phyloP scores from a whole-genome alignment of 2,329 filamentous ascomycete species.

The Diplodia intermedia region DNA sequence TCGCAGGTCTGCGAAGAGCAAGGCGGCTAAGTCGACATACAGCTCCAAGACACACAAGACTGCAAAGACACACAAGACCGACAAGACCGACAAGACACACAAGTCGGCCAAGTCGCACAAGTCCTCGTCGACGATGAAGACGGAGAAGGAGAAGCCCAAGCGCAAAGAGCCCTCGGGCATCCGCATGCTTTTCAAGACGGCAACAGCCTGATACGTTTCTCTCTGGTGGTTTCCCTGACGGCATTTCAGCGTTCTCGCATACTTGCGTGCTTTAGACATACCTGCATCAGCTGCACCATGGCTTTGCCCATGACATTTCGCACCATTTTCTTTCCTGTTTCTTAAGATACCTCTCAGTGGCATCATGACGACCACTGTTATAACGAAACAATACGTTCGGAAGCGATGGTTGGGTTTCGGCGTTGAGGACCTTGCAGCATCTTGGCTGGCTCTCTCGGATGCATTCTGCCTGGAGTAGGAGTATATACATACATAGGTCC shows the following conservation, averaged over 20 bases:
- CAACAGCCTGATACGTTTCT: slow-evolving; percentile 26
- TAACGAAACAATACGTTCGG: slow-evolving; percentile 4
- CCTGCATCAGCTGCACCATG: slow-evolving; percentile 29
- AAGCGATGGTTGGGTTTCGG: background rate
- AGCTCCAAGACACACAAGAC: slow-evolving; percentile 39
- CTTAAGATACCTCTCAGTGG: slow-evolving; percentile 27
- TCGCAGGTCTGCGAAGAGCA: slow-evolving; percentile 42
- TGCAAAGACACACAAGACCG: slow-evolving; percentile 39
- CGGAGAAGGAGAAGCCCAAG: slow-evolving; percentile 45
- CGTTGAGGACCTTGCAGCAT: slow-evolving; percentile 22
- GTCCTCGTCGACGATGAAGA: slow-evolving; percentile 34
- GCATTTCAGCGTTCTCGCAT: slow-evolving; percentile 25
- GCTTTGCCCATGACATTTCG: slow-evolving; percentile 11
- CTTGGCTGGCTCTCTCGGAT: slow-evolving; percentile 23
- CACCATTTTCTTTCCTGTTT: slow-evolving; percentile 14
- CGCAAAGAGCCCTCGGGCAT: slow-evolving; percentile 52
- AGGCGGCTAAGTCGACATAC: slow-evolving; percentile 39
- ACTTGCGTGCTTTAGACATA: slow-evolving; percentile 25
- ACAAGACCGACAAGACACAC: slow-evolving; percentile 38
- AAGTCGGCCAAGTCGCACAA: slow-evolving; percentile 39
- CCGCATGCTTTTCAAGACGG: slow-evolving; percentile 49
- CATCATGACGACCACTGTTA: slow-evolving; percentile 10
- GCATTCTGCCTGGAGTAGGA: slow-evolving; percentile 29
- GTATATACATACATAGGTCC: slow-evolving; percentile 8
- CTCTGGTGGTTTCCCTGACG: slow-evolving; percentile 1